A percentile compares a stretch with the other conserved stretches of the same genome.
phyloP scores from a whole-genome alignment of 2,329 filamentous ascomycete genomes.

The Paecilomyces fulvus region DNA sequence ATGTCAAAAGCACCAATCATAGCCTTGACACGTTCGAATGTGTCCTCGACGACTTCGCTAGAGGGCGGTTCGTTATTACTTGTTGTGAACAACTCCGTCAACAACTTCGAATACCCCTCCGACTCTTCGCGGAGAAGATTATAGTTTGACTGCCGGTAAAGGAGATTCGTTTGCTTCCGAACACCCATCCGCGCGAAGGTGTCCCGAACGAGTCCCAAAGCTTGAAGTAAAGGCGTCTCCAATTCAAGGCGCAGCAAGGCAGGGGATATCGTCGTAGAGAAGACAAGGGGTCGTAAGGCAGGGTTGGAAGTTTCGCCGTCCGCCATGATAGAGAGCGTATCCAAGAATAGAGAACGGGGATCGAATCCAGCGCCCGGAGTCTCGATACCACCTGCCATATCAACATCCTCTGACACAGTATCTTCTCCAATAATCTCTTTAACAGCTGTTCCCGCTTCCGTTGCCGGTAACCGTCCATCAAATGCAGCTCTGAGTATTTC shows the following conservation, averaged over 20 bases:
- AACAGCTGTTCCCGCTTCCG: conserved; percentile 62
- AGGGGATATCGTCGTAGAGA: conserved; percentile 63
- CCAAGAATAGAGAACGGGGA: conserved; percentile 65
- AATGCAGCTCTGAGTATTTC: conserved; percentile 73
- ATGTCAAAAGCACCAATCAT: conserved; percentile 95
- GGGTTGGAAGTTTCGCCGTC: conserved; percentile 57
- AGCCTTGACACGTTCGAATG: conserved; percentile 86
- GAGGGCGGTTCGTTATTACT: conserved; percentile 66
- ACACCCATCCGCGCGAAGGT: conserved; percentile 78
- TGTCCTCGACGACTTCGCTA: conserved; percentile 68
- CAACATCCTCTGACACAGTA: conserved; percentile 39
- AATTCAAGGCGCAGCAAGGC: conserved; percentile 69
- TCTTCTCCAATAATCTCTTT: conserved; percentile 62
- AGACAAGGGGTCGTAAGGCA: conserved; percentile 58
- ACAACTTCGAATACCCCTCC: conserved; percentile 91
- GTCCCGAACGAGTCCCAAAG: conserved; percentile 72
- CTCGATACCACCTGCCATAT: conserved; percentile 38
- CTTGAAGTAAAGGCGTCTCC: conserved; percentile 67
- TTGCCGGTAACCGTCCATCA: conserved; percentile 57
- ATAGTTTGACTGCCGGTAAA: conserved; percentile 95
- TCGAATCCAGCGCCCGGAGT: conserved; percentile 41
- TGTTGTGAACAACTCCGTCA: conserved; percentile 90
- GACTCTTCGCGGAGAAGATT: conserved; percentile 92
- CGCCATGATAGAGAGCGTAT: conserved; percentile 70
- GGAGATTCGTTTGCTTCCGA: conserved; percentile 80